These are phyloP conservation scores for Leptographium radiaticola DNA, from an alignment of 2,329 filamentous ascomycete genomes.

Conservation along the genomic window DNA sequence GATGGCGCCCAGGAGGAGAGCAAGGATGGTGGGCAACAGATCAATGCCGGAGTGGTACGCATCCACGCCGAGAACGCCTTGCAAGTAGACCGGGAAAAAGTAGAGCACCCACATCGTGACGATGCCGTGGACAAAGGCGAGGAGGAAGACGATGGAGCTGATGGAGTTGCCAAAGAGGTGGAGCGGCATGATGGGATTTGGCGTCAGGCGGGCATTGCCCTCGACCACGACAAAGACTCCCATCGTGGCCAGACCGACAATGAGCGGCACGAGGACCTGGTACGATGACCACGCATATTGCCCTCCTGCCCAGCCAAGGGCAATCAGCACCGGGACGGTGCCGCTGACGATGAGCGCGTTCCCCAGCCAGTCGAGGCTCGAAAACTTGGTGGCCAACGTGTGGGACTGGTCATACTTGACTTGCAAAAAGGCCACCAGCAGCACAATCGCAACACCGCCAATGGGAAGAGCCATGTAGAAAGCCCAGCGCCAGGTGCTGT, in stretches of 20 bases:
- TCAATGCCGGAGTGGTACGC: constrained; percentile 18
- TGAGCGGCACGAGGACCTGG: constrained; percentile 25
- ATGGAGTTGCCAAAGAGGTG: constrained; percentile 21
- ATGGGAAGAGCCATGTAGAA: constrained; percentile 27
- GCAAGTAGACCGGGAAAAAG: constrained; percentile 25
- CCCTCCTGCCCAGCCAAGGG: constrained; percentile 29
- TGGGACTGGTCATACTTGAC: constrained; percentile 10
- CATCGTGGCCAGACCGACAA: constrained; percentile 18
- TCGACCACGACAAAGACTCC: constrained; percentile 15
- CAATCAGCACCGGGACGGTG: constrained; percentile 25
- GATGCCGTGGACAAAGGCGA: constrained; percentile 14
- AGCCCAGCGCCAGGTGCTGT: constrained; percentile 14
- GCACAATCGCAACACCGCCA: constrained; percentile 20
- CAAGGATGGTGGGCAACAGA: constrained; percentile 24
- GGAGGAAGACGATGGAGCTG: background rate
- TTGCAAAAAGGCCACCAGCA: constrained; percentile 15
- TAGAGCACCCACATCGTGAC: constrained; percentile 3
- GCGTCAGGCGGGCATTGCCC: constrained; percentile 5
- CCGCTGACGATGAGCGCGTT: constrained; percentile 25
- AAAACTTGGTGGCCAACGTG: background rate
- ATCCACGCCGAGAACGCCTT: constrained; percentile 18
- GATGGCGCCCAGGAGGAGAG: constrained; percentile 23
- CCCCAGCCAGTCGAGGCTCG: constrained; percentile 24
- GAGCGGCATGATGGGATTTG: constrained; percentile 26
- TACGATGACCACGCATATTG: constrained; percentile 25